Evolutionary conservation across 768 basidiomycete species (phyloP).

Genomic region (Suillus placidus): DNA sequence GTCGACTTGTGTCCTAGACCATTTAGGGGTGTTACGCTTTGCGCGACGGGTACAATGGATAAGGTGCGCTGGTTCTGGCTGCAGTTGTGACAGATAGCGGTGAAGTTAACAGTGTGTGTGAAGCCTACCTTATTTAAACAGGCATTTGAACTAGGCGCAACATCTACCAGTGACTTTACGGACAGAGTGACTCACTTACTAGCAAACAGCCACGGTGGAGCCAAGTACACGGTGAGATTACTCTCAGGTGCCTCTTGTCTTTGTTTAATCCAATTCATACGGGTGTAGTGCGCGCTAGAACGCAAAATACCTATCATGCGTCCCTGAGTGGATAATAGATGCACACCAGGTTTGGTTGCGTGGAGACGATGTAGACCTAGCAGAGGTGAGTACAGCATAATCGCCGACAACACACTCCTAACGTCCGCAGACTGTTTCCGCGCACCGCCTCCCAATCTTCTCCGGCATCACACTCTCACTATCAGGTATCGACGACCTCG

Average conservation of each 20-base stretch:
- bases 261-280: conserved; percentile 8
- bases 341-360: conserved; percentile 73
- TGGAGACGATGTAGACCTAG: conserved; percentile 77
- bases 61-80: conserved; percentile 53
- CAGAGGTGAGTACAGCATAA: conserved; percentile 47
- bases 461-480: conserved; percentile 67
- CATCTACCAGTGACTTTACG: conserved; percentile 70
- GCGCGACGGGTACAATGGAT: conserved; percentile 77
- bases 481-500: conserved; percentile 72
- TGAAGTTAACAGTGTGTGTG: conserved; percentile 3
- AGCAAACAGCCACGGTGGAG: conserved; percentile 76
- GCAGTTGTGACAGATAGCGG: background rate
- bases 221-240: conserved; percentile 74
- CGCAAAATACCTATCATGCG: conserved; percentile 78
- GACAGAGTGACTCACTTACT: conserved; percentile 88
- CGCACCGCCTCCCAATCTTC: conserved; percentile 75
- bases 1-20: conserved; percentile 64
- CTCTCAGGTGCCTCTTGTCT: conserved; percentile 1
- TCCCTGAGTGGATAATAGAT: conserved; percentile 76
- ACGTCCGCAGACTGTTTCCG: conserved; percentile 51
- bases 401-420: background rate
- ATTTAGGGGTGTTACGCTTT: conserved; percentile 64
- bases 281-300: conserved; percentile 74
- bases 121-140: conserved; percentile 75
- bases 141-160: conserved; percentile 81